phyloP scores from a whole-genome alignment of 352 stramenopile genomes.

The Phytophthora podocarpi region DNA sequence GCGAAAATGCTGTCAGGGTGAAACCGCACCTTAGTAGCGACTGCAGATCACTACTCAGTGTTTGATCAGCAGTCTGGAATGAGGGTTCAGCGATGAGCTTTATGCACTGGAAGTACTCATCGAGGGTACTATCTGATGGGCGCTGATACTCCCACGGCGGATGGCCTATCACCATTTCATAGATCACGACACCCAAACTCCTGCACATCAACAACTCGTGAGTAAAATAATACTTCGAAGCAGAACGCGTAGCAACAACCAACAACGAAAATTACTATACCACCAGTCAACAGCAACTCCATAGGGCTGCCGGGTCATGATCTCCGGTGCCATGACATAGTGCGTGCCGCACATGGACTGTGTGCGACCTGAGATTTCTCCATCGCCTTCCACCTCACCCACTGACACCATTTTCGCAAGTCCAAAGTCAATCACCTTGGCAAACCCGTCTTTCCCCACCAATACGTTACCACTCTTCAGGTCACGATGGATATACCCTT shows the following conservation, averaged over 20 bases:
- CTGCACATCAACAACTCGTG: constrained; percentile 30
- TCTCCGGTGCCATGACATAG: constrained; percentile 78
- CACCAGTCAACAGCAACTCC: constrained; percentile 69
- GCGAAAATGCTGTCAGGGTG: not conserved
- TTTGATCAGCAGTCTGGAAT: constrained; percentile 8
- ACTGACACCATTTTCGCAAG: constrained; percentile 43
- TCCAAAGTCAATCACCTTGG: constrained; percentile 80
- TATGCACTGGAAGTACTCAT: constrained; percentile 46
- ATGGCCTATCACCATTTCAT: constrained; percentile 68
- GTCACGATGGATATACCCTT: constrained; percentile 75
- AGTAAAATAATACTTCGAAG: not conserved
- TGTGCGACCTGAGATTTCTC: constrained; percentile 9
- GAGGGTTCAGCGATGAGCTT: constrained; percentile 1
- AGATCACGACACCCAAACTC: constrained; percentile 74
- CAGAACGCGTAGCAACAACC: not conserved
- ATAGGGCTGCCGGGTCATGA: constrained; percentile 50
- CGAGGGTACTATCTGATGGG: constrained; percentile 16
- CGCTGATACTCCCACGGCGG: constrained; percentile 79
- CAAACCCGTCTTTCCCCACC: constrained; percentile 42
- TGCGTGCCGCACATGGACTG: constrained; percentile 71
- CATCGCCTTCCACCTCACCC: not conserved
- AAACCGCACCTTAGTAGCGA: constrained; percentile 39
- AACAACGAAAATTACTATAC: constrained; percentile 30
- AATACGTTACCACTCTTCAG: constrained; percentile 85
- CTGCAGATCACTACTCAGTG: constrained; percentile 21